Evolutionary conservation across 305 asterid species (phyloP).

Genomic region (Fraxinus velutina): DNA sequence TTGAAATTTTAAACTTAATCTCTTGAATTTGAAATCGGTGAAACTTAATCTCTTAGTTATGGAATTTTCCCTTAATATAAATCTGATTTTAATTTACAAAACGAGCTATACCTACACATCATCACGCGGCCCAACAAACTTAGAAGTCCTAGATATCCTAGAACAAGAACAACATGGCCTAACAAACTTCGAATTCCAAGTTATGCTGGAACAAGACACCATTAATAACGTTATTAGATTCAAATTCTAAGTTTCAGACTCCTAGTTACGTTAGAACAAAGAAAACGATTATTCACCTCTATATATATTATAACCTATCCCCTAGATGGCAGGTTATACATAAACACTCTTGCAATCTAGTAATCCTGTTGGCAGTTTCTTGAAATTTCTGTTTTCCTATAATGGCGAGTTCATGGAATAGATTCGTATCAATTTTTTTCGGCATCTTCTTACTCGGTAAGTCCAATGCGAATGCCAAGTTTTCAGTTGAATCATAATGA

Average conservation of each 20-base stretch:
- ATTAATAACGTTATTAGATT: background rate
- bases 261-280: background rate
- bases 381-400: constrained; percentile 20
- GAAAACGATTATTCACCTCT: background rate
- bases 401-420: constrained; percentile 59
- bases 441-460: constrained; percentile 50
- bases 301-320: background rate
- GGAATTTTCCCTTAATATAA: no score
- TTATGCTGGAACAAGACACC: background rate
- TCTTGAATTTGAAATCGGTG: no score
- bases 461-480: constrained; percentile 7
- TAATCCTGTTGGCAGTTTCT: no score
- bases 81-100: no score
- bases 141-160: no score
- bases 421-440: constrained; percentile 45
- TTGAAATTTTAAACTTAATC: no score
- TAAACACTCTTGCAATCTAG: no score
- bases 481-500: background rate
- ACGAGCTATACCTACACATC: no score
- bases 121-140: background rate
- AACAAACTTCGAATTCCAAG: background rate
- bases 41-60: no score
- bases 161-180: no score
- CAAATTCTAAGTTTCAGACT: background rate
- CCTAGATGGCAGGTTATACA: background rate